Conservation (phyloP, 495 filamentous ascomycete species). For the Extremus antarcticus region DNA sequence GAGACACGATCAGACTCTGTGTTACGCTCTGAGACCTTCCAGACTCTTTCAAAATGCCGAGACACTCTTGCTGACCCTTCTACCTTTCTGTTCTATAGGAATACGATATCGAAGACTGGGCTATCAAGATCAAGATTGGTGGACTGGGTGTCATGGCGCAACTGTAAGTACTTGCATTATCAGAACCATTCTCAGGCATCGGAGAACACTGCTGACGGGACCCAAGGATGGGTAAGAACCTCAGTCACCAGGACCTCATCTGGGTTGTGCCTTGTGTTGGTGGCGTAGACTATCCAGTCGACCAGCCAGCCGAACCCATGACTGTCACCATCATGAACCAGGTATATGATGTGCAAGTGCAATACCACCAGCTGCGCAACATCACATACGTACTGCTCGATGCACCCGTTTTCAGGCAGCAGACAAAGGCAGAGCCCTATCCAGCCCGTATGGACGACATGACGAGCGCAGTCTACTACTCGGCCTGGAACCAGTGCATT, state of each 20-base stretch:
- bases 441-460: slow-evolving; percentile 63
- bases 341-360: slow-evolving; percentile 49
- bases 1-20: no score
- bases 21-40: no score
- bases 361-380: slow-evolving; percentile 53
- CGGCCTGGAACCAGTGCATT: slow-evolving; percentile 62
- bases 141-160: slow-evolving; percentile 57
- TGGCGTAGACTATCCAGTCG: slow-evolving; percentile 52
- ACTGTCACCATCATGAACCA: slow-evolving; percentile 50
- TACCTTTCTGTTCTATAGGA: no score
- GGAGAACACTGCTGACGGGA: no score
- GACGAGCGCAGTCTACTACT: slow-evolving; percentile 57
- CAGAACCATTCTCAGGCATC: no score
- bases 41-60: no score
- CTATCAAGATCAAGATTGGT: slow-evolving; percentile 62
- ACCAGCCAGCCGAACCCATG: slow-evolving; percentile 51
- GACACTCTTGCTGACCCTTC: no score
- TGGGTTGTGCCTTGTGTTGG: slow-evolving; percentile 64
- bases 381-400: slow-evolving; percentile 63
- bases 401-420: slow-evolving; percentile 56
- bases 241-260: slow-evolving; percentile 54
- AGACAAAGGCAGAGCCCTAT: slow-evolving; percentile 54
- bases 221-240: slow-evolving; percentile 58
- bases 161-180: no score
- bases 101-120: slow-evolving; percentile 62